These are phyloP conservation scores for Echinochloa phyllopogon DNA, from an alignment of 176 grass and related monocot species.

Conservation along the genomic window DNA sequence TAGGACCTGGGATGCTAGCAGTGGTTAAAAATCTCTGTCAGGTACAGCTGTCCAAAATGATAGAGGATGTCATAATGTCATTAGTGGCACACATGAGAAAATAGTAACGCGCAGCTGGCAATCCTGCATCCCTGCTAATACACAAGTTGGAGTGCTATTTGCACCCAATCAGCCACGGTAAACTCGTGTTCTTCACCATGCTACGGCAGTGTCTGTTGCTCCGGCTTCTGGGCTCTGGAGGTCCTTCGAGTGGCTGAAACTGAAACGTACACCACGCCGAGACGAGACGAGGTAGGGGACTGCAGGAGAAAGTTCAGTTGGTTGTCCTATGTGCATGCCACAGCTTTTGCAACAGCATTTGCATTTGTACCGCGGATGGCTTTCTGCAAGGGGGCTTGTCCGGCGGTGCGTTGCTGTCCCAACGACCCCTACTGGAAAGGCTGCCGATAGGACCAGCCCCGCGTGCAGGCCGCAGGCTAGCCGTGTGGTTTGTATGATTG, in stretches of 20 bases:
- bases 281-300: background rate
- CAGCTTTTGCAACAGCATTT: background rate
- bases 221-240: background rate
- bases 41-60: background rate
- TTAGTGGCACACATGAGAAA: background rate
- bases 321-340: background rate
- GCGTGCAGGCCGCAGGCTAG: background rate
- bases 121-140: background rate
- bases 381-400: background rate
- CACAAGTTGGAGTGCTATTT: background rate
- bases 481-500: conserved; percentile 3
- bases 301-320: background rate
- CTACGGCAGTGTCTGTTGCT: background rate
- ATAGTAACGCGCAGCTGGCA: no score
- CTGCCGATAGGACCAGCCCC: background rate
- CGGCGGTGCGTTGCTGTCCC: background rate
- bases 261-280: background rate
- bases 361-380: background rate
- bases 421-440: conserved; percentile 15
- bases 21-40: conserved; percentile 39
- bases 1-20: conserved; percentile 1
- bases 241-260: background rate
- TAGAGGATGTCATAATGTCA: background rate
- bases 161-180: background rate
- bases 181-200: background rate